Evolutionary conservation across 345 rosid genomes (phyloP), one percentile per base, ranked within the genome.

Genomic region (Syzygium aqueum): DNA sequence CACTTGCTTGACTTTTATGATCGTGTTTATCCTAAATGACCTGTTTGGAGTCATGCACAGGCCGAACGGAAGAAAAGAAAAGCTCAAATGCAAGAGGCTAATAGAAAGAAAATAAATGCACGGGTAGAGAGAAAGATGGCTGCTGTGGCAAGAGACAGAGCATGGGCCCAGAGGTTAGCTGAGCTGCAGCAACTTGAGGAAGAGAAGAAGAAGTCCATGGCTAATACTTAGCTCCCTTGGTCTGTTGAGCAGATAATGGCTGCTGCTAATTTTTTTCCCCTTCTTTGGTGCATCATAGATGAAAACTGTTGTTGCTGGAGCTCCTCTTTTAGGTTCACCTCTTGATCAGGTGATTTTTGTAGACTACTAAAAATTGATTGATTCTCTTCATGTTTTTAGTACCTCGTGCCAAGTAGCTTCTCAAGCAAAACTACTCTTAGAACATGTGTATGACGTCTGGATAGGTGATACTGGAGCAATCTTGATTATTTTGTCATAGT

Each of bases 61-160:
- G 86, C 95, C n/a, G 99, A 96, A 93, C 93, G 93, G 65, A 97
- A 97, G 96, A 96, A 95, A 92, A 93, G 99, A 89, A 95, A 94
- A 91, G 98, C 93, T 80, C 92, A 90, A 88, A 53, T 97, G 91
- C 95, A 95, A 91, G 98, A 94, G 90, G 98, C 99, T 53, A 96
- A 93, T 27, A 87, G 94, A 90, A 95, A 91, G 95, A 97, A 95
- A 92, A 91, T 89, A 86, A 91, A 90, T 87, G 83, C 87, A 88
- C 87, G 92, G 86, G 92, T 91, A 7, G 94, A 89, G 53, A 86
- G 91, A 43, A 89, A 89, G 86, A 87, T 89, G 98, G 99, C 98
- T 90, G 94, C 95, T 19, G 98, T 93, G 83, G 96, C 98, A 59
- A 95, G 99, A 90, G 99, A 97, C 51, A 92, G 99, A 87, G 97